Conservation (phyloP, 2,329 filamentous ascomycete genomes). For the Aspergillus ustus region DNA sequence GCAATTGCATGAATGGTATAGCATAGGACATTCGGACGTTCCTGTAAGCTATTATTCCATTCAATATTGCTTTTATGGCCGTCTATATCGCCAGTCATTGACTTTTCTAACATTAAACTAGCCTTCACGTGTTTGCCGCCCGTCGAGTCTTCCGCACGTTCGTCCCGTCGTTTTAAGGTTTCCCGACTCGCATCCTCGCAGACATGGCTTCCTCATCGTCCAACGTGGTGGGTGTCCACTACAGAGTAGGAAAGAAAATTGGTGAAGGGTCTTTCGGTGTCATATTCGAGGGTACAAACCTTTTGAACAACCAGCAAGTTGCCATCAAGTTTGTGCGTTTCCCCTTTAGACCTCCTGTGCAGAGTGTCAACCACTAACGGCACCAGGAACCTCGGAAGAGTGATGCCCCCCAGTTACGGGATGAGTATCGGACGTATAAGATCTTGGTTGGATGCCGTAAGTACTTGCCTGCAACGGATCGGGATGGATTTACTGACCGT, state of each 20-base stretch:
- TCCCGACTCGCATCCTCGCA: constrained; percentile 19
- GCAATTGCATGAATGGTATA: constrained; percentile 28
- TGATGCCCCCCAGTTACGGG: constrained; percentile 94
- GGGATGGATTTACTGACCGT: constrained; percentile 38
- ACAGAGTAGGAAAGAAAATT: constrained; percentile 98
- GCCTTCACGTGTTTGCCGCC: constrained; percentile 27
- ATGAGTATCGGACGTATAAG: constrained; percentile 99
- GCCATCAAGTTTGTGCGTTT: constrained; percentile 95
- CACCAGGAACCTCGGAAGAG: constrained; percentile 95
- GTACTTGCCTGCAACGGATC: constrained; percentile 48
- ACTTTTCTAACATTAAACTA: constrained; percentile 19
- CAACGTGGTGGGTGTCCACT: constrained; percentile 98
- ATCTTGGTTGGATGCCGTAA: constrained; percentile 98
- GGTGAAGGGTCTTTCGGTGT: constrained; percentile 98
- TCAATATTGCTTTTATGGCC: background rate
- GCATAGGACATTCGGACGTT: constrained; percentile 22
- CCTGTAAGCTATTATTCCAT: constrained; percentile 20
- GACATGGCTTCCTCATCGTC: constrained; percentile 84
- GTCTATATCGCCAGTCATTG: background rate
- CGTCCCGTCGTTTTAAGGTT: constrained; percentile 17
- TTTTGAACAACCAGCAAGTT: constrained; percentile 98
- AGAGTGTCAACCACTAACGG: constrained; percentile 26
- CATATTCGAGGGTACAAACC: constrained; percentile 97
- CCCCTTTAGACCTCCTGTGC: background rate
- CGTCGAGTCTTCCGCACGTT: constrained; percentile 21